A percentile compares a stretch with the other conserved stretches of the same genome.
Evolutionary conservation across 176 grass and related monocot genomes (phyloP).

Genomic region (Oryza punctata): DNA sequence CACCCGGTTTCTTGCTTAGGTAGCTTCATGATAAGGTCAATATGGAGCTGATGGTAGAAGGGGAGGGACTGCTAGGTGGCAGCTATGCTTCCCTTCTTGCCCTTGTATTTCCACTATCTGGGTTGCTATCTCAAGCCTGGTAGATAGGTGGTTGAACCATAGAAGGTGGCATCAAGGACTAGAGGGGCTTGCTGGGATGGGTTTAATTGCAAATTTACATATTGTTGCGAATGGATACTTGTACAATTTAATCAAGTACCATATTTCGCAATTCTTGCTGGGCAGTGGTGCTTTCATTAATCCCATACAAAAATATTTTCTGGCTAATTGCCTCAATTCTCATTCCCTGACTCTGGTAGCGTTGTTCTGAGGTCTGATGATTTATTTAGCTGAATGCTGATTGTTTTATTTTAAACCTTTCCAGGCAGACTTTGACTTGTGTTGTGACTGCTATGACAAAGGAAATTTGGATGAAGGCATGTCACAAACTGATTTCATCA

Average conservation of each 20-base stretch:
- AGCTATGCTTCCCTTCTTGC: neutral
- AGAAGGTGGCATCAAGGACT: neutral
- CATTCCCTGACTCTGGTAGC: neutral
- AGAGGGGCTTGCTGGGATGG: neutral
- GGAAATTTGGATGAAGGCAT: constrained; percentile 74
- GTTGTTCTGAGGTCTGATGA: neutral
- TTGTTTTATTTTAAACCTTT: constrained; percentile 21
- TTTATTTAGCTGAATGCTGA: constrained; percentile 23
- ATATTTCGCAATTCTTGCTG: neutral
- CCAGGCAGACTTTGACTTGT: constrained; percentile 90
- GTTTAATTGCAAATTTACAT: neutral
- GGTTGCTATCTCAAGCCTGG: neutral
- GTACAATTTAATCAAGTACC: neutral
- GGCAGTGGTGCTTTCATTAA: neutral
- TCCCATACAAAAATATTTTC: neutral
- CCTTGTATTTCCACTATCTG: neutral
- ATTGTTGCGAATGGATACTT: neutral
- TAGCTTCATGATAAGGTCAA: too few species aligned
- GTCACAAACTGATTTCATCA: constrained; percentile 78
- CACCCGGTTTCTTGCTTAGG: too few species aligned
- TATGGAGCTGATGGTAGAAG: neutral
- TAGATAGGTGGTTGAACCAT: neutral
- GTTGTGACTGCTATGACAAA: constrained; percentile 72
- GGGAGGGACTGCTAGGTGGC: neutral
- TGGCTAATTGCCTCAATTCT: neutral